A percentile compares a stretch with the other conserved stretches of the same genome.
Evolutionary conservation across 352 stramenopile species (phyloP).

Genomic region (Globisporangium sylvaticum): DNA sequence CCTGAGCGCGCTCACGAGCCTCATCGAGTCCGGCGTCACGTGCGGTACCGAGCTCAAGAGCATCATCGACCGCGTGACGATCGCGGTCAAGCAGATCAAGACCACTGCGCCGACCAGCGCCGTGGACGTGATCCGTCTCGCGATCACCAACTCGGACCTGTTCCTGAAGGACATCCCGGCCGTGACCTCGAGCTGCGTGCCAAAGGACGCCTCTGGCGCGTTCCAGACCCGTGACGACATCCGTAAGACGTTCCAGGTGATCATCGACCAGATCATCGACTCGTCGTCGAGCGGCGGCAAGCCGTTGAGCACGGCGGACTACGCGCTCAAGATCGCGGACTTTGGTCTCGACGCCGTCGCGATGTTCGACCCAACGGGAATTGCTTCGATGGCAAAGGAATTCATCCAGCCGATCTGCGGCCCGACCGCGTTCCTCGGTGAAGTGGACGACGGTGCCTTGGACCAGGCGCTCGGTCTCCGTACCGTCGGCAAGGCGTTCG

Average conservation of each 20-base stretch:
- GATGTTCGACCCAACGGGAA: slow-evolving; percentile 35
- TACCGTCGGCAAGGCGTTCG: slow-evolving; percentile 37
- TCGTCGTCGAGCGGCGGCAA: slow-evolving; percentile 23
- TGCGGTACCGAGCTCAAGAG: slow-evolving; percentile 38
- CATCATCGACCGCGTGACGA: slow-evolving; percentile 42
- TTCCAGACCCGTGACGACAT: slow-evolving; percentile 47
- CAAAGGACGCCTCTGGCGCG: slow-evolving; percentile 26
- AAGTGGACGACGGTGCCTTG: slow-evolving; percentile 40
- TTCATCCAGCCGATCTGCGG: slow-evolving; percentile 46
- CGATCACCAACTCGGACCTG: slow-evolving; percentile 31
- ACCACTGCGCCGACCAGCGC: slow-evolving; percentile 20
- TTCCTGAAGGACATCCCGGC: slow-evolving; percentile 43
- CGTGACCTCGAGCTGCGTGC: slow-evolving; percentile 41
- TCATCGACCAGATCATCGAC: slow-evolving; percentile 53
- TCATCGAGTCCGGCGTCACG: slow-evolving; percentile 34
- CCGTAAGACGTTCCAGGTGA: slow-evolving; percentile 47
- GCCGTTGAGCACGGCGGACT: slow-evolving; percentile 17
- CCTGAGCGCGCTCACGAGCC: slow-evolving; percentile 19
- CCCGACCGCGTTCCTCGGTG: slow-evolving; percentile 32
- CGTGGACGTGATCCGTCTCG: slow-evolving; percentile 36
- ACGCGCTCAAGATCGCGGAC: slow-evolving; percentile 27
- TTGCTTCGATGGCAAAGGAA: slow-evolving; percentile 32
- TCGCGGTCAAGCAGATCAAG: slow-evolving; percentile 36
- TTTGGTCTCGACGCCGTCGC: slow-evolving; percentile 27
- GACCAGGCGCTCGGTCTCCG: slow-evolving; percentile 39